phyloP scores from a whole-genome alignment of 1,139 yeast species.

The Yamadazyma epiphylla region DNA sequence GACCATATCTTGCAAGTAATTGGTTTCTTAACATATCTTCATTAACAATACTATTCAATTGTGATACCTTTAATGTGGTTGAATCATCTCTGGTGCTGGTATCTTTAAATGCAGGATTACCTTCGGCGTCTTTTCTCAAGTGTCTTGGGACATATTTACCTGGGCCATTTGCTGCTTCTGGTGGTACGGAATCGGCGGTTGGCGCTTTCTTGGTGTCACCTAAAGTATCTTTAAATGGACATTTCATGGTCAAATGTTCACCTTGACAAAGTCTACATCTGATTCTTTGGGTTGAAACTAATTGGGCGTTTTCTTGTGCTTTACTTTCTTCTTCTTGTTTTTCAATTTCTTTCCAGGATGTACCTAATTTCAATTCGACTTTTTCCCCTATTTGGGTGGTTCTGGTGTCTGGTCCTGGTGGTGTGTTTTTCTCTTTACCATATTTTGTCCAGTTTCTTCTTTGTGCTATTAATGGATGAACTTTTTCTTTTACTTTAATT shows the following conservation, averaged over 20 bases:
- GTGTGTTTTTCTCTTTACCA: constrained; percentile 75
- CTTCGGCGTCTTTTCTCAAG: constrained; percentile 58
- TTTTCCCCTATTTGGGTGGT: constrained; percentile 91
- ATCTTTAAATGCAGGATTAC: constrained; percentile 50
- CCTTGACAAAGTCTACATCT: constrained; percentile 93
- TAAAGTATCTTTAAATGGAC: constrained; percentile 93
- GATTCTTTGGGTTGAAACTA: constrained; percentile 46
- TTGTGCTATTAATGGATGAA: constrained; percentile 69
- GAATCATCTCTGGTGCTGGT: constrained; percentile 69
- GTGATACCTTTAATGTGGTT: constrained; percentile 86
- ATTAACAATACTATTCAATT: constrained; percentile 80
- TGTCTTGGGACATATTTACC: constrained; percentile 77
- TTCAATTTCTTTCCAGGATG: constrained; percentile 70
- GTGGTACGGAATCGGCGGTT: constrained; percentile 30
- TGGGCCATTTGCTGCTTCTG: constrained; percentile 25
- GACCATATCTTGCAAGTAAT: constrained; percentile 69
- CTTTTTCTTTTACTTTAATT: constrained; percentile 74
- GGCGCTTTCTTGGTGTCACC: constrained; percentile 40
- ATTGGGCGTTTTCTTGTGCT: constrained; percentile 48
- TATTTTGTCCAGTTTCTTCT: constrained; percentile 76
- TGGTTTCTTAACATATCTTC: constrained; percentile 78
- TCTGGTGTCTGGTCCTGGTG: constrained; percentile 83
- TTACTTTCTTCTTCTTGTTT: constrained; percentile 56
- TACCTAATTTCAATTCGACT: constrained; percentile 64
- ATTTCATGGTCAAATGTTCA: constrained; percentile 87